Evolutionary conservation across 1,139 yeast species (phyloP).

Genomic region (Pichia sp.): DNA sequence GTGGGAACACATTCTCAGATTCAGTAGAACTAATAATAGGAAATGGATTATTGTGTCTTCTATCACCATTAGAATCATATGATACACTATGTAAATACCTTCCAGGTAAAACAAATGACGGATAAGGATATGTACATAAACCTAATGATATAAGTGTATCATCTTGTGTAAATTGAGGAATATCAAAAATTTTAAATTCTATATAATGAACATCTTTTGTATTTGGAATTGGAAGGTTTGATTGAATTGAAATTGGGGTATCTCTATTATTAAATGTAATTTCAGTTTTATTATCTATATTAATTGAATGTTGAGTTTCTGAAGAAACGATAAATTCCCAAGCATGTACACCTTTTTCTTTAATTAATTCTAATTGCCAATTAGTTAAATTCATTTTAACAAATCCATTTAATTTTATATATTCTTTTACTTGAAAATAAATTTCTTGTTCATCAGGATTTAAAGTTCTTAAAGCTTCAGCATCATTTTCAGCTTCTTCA

Average conservation of each 20-base stretch:
- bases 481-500: slow-evolving; percentile 54
- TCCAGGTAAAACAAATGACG: slow-evolving; percentile 56
- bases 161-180: slow-evolving; percentile 43
- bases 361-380: slow-evolving; percentile 56
- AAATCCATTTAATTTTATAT: slow-evolving; percentile 47
- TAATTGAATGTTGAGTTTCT: slow-evolving; percentile 51
- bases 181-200: slow-evolving; percentile 65
- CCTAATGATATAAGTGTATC: slow-evolving; percentile 34
- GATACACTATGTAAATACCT: slow-evolving; percentile 43
- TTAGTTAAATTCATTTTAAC: slow-evolving; percentile 39
- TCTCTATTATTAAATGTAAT: slow-evolving; percentile 62
- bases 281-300: slow-evolving; percentile 56
- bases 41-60: slow-evolving; percentile 49
- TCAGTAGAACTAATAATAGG: slow-evolving; percentile 2
- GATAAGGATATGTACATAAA: slow-evolving; percentile 46
- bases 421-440: slow-evolving; percentile 64
- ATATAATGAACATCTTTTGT: slow-evolving; percentile 81
- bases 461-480: slow-evolving; percentile 53
- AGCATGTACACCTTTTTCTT: slow-evolving; percentile 89
- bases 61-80: slow-evolving; percentile 48
- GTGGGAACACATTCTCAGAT: slow-evolving; percentile 33
- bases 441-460: slow-evolving; percentile 75
- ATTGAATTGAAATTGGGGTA: slow-evolving; percentile 70
- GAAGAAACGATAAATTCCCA: slow-evolving; percentile 84
- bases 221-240: slow-evolving; percentile 83